A percentile compares a stretch with the other conserved stretches of the same genome.
Evolutionary conservation across 441 rosid genomes (phyloP).

Genomic region (Corymbia citriodora): DNA sequence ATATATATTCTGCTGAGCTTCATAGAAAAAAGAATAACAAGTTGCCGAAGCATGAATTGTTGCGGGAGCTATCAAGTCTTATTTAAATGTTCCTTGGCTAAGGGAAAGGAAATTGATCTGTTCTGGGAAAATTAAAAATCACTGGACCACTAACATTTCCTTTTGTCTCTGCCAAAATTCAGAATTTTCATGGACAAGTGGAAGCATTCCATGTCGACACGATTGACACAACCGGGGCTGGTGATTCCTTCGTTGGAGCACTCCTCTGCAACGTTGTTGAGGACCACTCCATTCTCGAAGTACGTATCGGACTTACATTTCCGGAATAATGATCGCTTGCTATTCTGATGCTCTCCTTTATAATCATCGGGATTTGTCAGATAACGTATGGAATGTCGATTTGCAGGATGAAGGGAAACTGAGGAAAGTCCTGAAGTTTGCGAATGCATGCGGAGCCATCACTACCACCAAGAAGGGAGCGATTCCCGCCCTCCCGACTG

Average conservation of each 20-base stretch:
- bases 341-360: background rate
- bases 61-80: background rate
- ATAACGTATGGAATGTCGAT: background rate
- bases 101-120: background rate
- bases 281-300: constrained; percentile 70
- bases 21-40: too few relatives aligned
- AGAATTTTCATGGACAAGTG: constrained; percentile 78
- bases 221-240: constrained; percentile 97
- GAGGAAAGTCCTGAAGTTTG: constrained; percentile 64
- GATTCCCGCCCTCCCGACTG: constrained; percentile 82
- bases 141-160: background rate
- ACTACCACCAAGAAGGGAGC: constrained; percentile 97
- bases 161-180: background rate
- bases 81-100: background rate
- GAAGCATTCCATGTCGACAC: constrained; percentile 70
- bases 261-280: constrained; percentile 71
- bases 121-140: background rate
- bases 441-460: constrained; percentile 95
- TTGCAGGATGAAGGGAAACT: constrained; percentile 63
- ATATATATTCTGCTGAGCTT: background rate
- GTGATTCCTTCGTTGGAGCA: constrained; percentile 93
- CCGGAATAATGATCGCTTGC: background rate
- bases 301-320: background rate
- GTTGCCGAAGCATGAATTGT: background rate
- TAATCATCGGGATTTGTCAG: background rate